phyloP scores from a whole-genome alignment of 345 rosid species.

The Pugionium cornutum region DNA sequence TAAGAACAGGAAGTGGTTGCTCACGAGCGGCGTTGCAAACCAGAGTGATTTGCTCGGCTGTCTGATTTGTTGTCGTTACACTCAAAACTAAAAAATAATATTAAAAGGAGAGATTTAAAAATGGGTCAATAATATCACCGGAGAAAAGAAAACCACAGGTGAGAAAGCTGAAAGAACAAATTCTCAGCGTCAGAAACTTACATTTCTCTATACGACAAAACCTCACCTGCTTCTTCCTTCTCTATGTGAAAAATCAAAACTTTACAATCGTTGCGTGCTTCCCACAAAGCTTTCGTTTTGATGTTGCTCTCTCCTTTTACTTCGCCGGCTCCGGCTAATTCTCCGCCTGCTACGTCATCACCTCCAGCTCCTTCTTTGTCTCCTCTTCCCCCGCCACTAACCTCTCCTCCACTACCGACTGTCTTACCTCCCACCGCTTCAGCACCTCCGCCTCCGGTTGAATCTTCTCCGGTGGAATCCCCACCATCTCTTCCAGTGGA shows the following conservation, averaged over 20 bases:
- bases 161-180: conserved; percentile 24
- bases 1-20: conserved; percentile 15
- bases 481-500: conserved; percentile 9
- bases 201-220: conserved; percentile 37
- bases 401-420: conserved; percentile 21
- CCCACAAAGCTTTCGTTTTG: background rate
- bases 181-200: conserved; percentile 33
- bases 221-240: conserved; percentile 35
- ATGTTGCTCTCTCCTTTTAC: conserved; percentile 39
- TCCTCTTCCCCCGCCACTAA: conserved; percentile 25
- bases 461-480: background rate
- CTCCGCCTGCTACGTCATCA: conserved; percentile 29
- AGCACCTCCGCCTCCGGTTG: background rate
- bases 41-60: conserved; percentile 33
- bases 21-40: conserved; percentile 29
- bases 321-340: conserved; percentile 31
- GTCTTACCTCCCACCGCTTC: conserved; percentile 24
- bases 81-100: background rate
- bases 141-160: background rate
- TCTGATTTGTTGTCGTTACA: background rate
- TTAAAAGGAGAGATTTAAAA: background rate
- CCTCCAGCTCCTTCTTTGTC: conserved; percentile 26
- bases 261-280: background rate
- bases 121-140: background rate
- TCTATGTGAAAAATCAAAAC: background rate